These are phyloP conservation scores for Cryptosporidium baileyi DNA, from an alignment of 169 alveolate species.

Conservation along the genomic window DNA sequence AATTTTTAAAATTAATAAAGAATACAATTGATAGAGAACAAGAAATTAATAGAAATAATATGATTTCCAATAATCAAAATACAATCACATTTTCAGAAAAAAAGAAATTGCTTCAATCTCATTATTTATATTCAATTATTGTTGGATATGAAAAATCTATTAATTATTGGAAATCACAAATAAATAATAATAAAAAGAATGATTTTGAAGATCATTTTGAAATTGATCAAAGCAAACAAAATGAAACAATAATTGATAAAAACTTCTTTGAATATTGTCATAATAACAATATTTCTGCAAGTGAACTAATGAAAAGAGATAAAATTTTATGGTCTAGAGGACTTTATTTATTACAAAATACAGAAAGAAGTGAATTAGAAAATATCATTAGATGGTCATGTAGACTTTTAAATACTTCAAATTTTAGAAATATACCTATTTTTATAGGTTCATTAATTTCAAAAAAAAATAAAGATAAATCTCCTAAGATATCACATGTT, in stretches of 20 bases:
- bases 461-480: not conserved
- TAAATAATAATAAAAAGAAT: not conserved
- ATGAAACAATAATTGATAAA: slow-evolving; percentile 6
- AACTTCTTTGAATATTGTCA: slow-evolving; percentile 31
- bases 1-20: slow-evolving; percentile 18
- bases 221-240: not conserved
- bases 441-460: slow-evolving; percentile 11
- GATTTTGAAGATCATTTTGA: not conserved
- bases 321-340: slow-evolving; percentile 52
- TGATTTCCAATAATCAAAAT: not conserved
- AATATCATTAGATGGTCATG: slow-evolving; percentile 64
- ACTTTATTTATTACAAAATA: slow-evolving; percentile 28
- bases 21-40: slow-evolving; percentile 6
- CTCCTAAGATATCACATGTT: slow-evolving; percentile 1
- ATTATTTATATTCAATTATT: slow-evolving; percentile 40
- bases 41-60: not conserved
- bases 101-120: slow-evolving; percentile 55
- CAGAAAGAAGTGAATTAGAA: slow-evolving; percentile 44
- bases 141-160: slow-evolving; percentile 64
- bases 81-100: slow-evolving; percentile 4
- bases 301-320: slow-evolving; percentile 66
- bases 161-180: slow-evolving; percentile 26
- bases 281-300: slow-evolving; percentile 33
- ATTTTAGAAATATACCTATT: slow-evolving; percentile 53
- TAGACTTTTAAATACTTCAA: slow-evolving; percentile 26